These are phyloP conservation scores for Eimeria necatrix DNA, from an alignment of 169 alveolate species.

Conservation along the genomic window DNA sequence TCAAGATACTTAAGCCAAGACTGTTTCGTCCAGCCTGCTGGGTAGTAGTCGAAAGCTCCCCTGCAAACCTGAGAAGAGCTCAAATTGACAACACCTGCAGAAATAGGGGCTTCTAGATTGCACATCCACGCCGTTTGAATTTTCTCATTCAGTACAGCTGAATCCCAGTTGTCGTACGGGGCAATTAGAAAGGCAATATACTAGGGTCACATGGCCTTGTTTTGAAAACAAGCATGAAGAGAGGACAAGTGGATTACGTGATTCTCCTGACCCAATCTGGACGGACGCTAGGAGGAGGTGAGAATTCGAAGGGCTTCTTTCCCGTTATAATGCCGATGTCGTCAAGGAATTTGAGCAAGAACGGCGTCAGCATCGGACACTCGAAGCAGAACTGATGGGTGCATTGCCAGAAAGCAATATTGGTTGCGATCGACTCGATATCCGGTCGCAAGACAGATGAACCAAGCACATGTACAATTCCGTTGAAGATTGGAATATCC, in stretches of 20 bases:
- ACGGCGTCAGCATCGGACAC: conserved; percentile 69
- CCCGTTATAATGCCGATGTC: conserved; percentile 67
- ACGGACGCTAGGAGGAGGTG: conserved; percentile 74
- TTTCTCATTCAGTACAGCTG: too few species aligned
- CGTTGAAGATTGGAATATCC: conserved; percentile 80
- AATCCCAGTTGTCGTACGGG: too few species aligned
- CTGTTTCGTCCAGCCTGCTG: conserved; percentile 79
- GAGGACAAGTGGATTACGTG: too few species aligned
- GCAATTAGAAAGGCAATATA: too few species aligned
- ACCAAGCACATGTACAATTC: conserved; percentile 75
- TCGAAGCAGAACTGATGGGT: conserved; percentile 80
- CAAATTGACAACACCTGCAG: neutral
- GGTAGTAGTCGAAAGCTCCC: conserved; percentile 71
- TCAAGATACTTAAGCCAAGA: conserved; percentile 72
- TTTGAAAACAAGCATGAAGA: too few species aligned
- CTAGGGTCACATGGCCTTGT: too few species aligned
- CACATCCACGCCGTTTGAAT: too few species aligned
- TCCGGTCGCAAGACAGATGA: conserved; percentile 76
- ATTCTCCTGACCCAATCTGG: conserved; percentile 73
- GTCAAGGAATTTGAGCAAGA: conserved; percentile 71
- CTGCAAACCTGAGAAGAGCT: conserved; percentile 69
- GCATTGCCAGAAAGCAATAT: conserved; percentile 79
- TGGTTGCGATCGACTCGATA: conserved; percentile 72
- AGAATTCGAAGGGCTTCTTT: conserved; percentile 71
- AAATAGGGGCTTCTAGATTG: too few species aligned